Evolutionary conservation across 805 yeast genomes (phyloP).

Genomic region (Allodekkera sacchari): DNA sequence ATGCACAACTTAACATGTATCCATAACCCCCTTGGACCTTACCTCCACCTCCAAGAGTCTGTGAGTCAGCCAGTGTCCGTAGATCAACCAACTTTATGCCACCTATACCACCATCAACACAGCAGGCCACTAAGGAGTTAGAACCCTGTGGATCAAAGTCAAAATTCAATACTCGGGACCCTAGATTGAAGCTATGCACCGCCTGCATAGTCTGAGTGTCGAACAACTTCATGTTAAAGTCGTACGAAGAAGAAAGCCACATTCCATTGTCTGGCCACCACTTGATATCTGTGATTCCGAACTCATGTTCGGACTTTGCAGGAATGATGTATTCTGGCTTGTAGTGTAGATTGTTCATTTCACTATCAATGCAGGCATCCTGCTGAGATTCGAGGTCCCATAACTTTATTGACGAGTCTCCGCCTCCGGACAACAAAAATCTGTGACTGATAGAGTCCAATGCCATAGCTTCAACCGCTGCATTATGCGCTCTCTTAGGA

Average conservation of each 20-base stretch:
- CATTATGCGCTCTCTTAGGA: slow-evolving; percentile 35
- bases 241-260: slow-evolving; percentile 78
- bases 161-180: slow-evolving; percentile 54
- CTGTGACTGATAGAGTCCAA: slow-evolving; percentile 39
- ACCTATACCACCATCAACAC: slow-evolving; percentile 46
- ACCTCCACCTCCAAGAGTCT: slow-evolving; percentile 41
- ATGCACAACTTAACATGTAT: slow-evolving; percentile 26
- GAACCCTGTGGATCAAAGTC: slow-evolving; percentile 44
- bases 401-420: slow-evolving; percentile 57
- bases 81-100: slow-evolving; percentile 56
- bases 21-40: slow-evolving; percentile 22
- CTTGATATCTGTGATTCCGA: slow-evolving; percentile 61
- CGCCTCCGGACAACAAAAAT: slow-evolving; percentile 61
- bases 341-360: slow-evolving; percentile 8
- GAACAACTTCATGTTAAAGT: slow-evolving; percentile 71
- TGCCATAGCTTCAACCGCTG: slow-evolving; percentile 53
- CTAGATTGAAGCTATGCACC: slow-evolving; percentile 59
- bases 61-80: slow-evolving; percentile 65
- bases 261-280: slow-evolving; percentile 96
- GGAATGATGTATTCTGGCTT: slow-evolving; percentile 18
- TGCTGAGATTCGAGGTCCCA: slow-evolving; percentile 45
- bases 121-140: slow-evolving; percentile 57
- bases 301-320: slow-evolving; percentile 44
- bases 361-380: slow-evolving; percentile 5
- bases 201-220: slow-evolving; percentile 60